A percentile compares a stretch with the other conserved stretches of the same genome.
phyloP scores from a whole-genome alignment of 768 basidiomycete species.

The Dacryopinax spathularia region DNA sequence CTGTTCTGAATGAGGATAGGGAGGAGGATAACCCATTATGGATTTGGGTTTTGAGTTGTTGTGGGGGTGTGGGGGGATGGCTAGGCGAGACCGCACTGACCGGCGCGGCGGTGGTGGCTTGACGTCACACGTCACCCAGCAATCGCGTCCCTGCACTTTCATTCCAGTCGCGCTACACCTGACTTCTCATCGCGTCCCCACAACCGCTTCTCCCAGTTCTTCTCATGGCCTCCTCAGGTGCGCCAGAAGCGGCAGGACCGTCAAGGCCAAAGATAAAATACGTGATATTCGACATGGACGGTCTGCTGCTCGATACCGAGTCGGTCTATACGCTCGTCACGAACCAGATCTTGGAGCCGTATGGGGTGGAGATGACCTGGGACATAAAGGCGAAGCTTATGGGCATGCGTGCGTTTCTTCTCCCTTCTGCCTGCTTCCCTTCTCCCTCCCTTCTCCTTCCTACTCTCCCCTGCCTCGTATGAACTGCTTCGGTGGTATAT shows the following conservation, averaged over 20 bases:
- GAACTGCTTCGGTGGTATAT: not conserved
- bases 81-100: too few species aligned
- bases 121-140: not conserved
- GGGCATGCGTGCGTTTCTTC: slow-evolving; percentile 54
- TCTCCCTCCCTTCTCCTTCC: not conserved
- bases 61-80: too few species aligned
- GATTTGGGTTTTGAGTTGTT: too few species aligned
- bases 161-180: too few species aligned
- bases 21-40: not conserved
- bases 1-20: not conserved
- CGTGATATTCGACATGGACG: slow-evolving; percentile 56
- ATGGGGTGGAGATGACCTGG: slow-evolving; percentile 73
- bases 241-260: too few species aligned
- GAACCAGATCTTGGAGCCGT: slow-evolving; percentile 59
- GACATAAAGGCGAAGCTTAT: slow-evolving; percentile 79
- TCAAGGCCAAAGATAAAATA: not conserved
- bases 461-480: not conserved
- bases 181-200: too few species aligned
- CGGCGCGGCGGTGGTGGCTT: not conserved
- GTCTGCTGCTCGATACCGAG: slow-evolving; percentile 22
- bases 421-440: not conserved
- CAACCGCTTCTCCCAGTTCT: too few species aligned
- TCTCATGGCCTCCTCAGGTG: too few species aligned
- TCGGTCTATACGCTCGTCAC: slow-evolving; percentile 9
- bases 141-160: too few species aligned